phyloP scores from a whole-genome alignment of 75 land plant species.

The Larix kaempferi region DNA sequence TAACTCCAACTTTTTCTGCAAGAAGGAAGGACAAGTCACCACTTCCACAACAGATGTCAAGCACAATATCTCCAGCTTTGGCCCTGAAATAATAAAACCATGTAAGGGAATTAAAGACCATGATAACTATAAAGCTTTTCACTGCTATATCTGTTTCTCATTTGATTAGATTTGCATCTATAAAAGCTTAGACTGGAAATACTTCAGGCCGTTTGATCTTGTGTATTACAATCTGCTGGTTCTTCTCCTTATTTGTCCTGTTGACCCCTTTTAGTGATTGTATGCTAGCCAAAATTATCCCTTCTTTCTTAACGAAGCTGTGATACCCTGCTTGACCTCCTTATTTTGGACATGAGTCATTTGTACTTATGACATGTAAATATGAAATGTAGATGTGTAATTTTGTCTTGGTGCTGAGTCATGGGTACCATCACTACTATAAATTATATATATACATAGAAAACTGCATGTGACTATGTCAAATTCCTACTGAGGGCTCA shows the following conservation, averaged over 20 bases:
- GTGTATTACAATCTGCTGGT: neutral
- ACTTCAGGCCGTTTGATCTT: too few species aligned
- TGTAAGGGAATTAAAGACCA: neutral
- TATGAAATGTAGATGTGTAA: too few species aligned
- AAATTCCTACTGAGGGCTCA: too few species aligned
- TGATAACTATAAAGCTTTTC: neutral
- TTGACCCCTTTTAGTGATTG: neutral
- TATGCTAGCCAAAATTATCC: neutral
- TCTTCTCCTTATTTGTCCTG: neutral
- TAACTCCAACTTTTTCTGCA: conserved; percentile 63
- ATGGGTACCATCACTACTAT: too few species aligned
- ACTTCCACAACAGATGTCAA: conserved; percentile 95
- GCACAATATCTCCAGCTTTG: conserved; percentile 70
- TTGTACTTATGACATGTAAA: too few species aligned
- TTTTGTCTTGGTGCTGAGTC: too few species aligned
- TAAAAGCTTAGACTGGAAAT: too few species aligned
- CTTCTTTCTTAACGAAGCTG: neutral
- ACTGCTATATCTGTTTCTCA: neutral
- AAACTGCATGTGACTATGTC: too few species aligned
- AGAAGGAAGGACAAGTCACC: conserved; percentile 85
- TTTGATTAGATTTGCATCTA: neutral
- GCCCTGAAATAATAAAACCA: conserved; percentile 31
- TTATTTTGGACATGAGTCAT: too few species aligned
- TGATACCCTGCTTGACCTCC: too few species aligned
- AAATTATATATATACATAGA: too few species aligned